phyloP scores from a whole-genome alignment of 2,329 filamentous ascomycete genomes.

The Venturia carpophila region DNA sequence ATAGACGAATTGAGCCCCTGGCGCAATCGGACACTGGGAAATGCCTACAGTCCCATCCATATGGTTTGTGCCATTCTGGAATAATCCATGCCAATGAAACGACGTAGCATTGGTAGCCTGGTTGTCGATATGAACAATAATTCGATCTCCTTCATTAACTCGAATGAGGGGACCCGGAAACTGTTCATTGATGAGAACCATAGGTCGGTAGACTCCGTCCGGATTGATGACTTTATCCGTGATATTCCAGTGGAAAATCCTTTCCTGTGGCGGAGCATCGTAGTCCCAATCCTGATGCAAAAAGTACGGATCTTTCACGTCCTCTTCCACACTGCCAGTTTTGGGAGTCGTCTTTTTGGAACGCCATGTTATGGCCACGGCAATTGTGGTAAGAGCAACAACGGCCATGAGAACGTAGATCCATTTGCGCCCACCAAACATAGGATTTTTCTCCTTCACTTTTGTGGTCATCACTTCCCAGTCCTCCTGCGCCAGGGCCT shows the following conservation, averaged over 20 bases:
- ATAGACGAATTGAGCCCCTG: conserved; percentile 15
- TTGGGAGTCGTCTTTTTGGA: background rate
- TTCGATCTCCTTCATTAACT: conserved; percentile 53
- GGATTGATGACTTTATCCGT: conserved; percentile 49
- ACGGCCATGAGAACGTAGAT: background rate
- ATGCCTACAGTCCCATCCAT: conserved; percentile 17
- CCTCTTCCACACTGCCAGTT: background rate
- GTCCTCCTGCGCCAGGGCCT: background rate
- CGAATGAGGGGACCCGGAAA: conserved; percentile 65
- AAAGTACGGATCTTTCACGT: conserved; percentile 35
- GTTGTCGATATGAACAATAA: conserved; percentile 54
- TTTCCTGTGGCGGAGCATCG: conserved; percentile 40
- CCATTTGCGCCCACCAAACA: background rate
- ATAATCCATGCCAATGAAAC: conserved; percentile 59
- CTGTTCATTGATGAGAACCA: conserved; percentile 67
- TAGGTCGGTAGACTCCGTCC: conserved; percentile 51
- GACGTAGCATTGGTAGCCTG: conserved; percentile 54
- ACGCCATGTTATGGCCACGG: background rate
- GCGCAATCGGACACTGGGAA: conserved; percentile 18
- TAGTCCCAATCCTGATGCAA: conserved; percentile 52
- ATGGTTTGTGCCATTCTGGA: conserved; percentile 38
- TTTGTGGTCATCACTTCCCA: background rate
- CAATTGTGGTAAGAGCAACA: background rate
- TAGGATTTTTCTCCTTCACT: background rate
- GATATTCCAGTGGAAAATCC: conserved; percentile 51